Evolutionary conservation across 2,329 filamentous ascomycete genomes (phyloP).

Genomic region (Blastomyces emzantsi): DNA sequence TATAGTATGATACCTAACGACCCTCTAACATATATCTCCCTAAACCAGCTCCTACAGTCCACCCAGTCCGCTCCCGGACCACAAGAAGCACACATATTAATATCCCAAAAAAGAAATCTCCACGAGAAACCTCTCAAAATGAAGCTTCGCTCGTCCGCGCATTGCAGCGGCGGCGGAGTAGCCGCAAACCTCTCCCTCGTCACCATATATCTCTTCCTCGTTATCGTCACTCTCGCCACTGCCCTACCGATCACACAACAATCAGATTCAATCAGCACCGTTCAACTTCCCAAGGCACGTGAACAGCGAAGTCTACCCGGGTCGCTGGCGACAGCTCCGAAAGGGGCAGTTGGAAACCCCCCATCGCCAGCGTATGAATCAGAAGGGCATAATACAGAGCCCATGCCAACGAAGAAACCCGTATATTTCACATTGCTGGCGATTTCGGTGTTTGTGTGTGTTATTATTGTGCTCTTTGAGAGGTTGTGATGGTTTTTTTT

Average conservation of each 20-base stretch:
- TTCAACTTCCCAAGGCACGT: background rate
- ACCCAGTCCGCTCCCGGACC: background rate
- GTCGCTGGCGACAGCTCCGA: conserved; percentile 3
- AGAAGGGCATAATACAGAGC: background rate
- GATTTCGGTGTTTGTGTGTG: background rate
- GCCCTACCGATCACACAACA: conserved; percentile 1
- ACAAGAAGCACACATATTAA: background rate
- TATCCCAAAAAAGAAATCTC: background rate
- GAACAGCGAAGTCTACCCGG: conserved; percentile 2
- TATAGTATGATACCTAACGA: background rate
- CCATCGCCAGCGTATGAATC: background rate
- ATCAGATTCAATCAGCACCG: background rate
- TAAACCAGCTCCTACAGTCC: background rate
- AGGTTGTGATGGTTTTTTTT: background rate
- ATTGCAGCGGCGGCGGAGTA: background rate
- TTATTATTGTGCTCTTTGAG: background rate
- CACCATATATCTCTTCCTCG: background rate
- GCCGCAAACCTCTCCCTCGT: background rate
- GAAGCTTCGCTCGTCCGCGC: background rate
- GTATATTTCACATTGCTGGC: conserved; percentile 3
- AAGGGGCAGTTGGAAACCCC: conserved; percentile 2
- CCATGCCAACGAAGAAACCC: conserved; percentile 1
- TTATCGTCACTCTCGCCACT: background rate
- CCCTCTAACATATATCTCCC: background rate
- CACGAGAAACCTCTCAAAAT: background rate